Conservation (phyloP, 352 stramenopile genomes). For the Pythium dissotocum region DNA sequence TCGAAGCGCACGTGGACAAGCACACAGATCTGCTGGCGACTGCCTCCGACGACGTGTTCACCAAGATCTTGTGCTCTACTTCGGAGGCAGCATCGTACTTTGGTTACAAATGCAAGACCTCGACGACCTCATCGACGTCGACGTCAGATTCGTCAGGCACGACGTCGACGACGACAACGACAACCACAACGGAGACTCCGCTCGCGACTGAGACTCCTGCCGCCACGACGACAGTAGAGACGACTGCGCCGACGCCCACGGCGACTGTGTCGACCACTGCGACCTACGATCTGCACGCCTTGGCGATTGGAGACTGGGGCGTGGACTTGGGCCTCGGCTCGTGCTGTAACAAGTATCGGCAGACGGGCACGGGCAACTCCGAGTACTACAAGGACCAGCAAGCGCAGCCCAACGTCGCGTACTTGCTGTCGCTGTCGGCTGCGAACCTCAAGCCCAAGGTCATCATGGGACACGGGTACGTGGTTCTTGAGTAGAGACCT, state of each 20-base stretch:
- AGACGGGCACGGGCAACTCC: conserved; percentile 49
- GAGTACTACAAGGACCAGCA: conserved; percentile 79
- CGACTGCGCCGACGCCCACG: conserved; percentile 18
- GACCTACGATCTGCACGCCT: conserved; percentile 57
- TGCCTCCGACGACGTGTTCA: conserved; percentile 34
- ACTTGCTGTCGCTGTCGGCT: conserved; percentile 62
- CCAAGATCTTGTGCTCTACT: conserved; percentile 43
- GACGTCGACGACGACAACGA: conserved; percentile 11
- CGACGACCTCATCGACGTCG: not conserved
- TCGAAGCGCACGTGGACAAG: conserved; percentile 7
- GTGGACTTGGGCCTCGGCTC: conserved; percentile 61
- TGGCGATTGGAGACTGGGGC: conserved; percentile 75
- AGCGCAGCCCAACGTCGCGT: conserved; percentile 61
- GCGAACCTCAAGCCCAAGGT: conserved; percentile 59
- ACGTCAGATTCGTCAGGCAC: not conserved
- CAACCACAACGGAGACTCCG: conserved; percentile 20
- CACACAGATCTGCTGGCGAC: conserved; percentile 6
- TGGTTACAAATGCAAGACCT: conserved; percentile 44
- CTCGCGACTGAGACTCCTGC: conserved; percentile 25
- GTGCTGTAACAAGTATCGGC: conserved; percentile 72
- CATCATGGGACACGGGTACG: conserved; percentile 58
- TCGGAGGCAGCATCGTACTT: conserved; percentile 41
- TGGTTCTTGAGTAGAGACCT: not conserved
- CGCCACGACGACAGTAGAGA: conserved; percentile 3
- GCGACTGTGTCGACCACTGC: conserved; percentile 35